A percentile compares a stretch with the other conserved stretches of the same genome.
Conservation (phyloP, 352 stramenopile species). For the Pythium scleroteichum region DNA sequence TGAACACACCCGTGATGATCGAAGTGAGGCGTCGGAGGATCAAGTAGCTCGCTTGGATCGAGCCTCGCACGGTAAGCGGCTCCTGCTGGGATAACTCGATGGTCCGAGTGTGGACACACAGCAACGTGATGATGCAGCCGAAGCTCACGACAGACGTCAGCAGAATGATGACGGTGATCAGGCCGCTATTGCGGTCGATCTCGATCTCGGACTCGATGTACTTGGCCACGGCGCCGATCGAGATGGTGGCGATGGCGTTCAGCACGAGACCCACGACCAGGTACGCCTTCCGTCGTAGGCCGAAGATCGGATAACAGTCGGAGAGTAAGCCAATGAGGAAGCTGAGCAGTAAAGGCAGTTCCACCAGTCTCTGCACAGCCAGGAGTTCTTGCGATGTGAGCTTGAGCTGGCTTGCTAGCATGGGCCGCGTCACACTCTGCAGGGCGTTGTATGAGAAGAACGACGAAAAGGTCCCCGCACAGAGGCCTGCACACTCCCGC, state of each 20-base stretch:
- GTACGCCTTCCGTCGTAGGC: slow-evolving; percentile 35
- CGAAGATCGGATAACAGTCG: slow-evolving; percentile 30
- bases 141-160: slow-evolving; percentile 28
- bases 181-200: slow-evolving; percentile 6
- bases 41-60: slow-evolving; percentile 30
- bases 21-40: slow-evolving; percentile 31
- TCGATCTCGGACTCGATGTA: slow-evolving; percentile 12
- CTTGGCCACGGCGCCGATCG: slow-evolving; percentile 14
- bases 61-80: slow-evolving; percentile 26
- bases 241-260: slow-evolving; percentile 15
- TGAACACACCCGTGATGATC: neutral
- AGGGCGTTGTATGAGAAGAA: slow-evolving; percentile 25
- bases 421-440: slow-evolving; percentile 16
- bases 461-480: slow-evolving; percentile 19
- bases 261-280: slow-evolving; percentile 31
- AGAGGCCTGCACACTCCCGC: slow-evolving; percentile 20
- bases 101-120: slow-evolving; percentile 33
- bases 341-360: slow-evolving; percentile 26
- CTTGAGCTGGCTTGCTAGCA: slow-evolving; percentile 21
- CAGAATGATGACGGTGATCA: slow-evolving; percentile 29
- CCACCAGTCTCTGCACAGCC: slow-evolving; percentile 23
- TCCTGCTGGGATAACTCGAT: slow-evolving; percentile 42
- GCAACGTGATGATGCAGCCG: slow-evolving; percentile 37
- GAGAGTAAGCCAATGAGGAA: slow-evolving; percentile 37
- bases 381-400: slow-evolving; percentile 20